Evolutionary conservation across 768 basidiomycete species (phyloP).

Genomic region (Tylopilus rubrobrunneus): DNA sequence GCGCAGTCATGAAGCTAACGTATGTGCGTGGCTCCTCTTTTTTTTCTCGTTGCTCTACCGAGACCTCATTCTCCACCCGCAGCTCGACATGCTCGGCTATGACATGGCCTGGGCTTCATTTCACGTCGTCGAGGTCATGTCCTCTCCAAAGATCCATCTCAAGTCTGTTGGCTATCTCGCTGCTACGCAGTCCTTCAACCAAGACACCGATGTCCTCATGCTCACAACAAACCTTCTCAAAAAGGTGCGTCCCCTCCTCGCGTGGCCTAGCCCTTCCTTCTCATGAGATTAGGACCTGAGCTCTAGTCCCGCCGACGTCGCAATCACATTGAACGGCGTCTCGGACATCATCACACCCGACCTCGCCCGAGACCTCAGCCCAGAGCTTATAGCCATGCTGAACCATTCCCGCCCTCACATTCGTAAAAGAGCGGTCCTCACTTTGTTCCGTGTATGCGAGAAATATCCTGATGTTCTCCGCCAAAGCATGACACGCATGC

Average conservation of each 20-base stretch:
- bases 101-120: conserved; percentile 97
- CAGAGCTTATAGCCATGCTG: conserved; percentile 80
- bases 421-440: conserved; percentile 85
- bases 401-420: conserved; percentile 87
- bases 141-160: conserved; percentile 83
- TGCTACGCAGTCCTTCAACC: conserved; percentile 83
- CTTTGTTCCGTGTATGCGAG: conserved; percentile 73
- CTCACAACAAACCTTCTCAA: conserved; percentile 93
- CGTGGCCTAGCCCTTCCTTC: conserved; percentile 1
- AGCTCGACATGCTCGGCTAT: conserved; percentile 98
- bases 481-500: conserved; percentile 62
- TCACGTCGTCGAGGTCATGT: conserved; percentile 98
- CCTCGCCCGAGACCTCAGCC: conserved; percentile 85
- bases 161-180: conserved; percentile 97
- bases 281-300: conserved; percentile 61
- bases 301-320: conserved; percentile 70
- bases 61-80: conserved; percentile 11
- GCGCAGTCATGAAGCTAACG: conserved; percentile 90
- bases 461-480: conserved; percentile 78
- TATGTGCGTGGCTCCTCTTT: conserved; percentile 65
- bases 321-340: conserved; percentile 77
- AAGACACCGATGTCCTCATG: conserved; percentile 96
- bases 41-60: background rate
- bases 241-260: conserved; percentile 55
- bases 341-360: conserved; percentile 82